Base-by-base conservation (phyloP, 352 stramenopile species). In the Pythium volutum region DNA sequence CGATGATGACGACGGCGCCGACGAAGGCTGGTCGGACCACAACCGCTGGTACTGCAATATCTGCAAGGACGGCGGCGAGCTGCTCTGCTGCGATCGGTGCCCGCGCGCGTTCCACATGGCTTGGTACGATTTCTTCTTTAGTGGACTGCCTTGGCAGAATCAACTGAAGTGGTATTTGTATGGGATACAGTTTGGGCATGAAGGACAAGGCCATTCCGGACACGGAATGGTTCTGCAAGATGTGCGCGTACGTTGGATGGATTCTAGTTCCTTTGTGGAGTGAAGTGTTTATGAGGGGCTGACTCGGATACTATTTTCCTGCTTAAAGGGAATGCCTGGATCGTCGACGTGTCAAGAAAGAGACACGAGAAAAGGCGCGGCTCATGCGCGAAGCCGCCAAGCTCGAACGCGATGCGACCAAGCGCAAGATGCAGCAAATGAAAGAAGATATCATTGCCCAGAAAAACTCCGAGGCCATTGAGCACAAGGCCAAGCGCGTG, bases 61-160 rank as follows among this genome's bases (percentile, higher is more conserved):
- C 33, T 95, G 86, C 75, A 95, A 95, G 52, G 87, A 93, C 34
- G 81, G 81, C 45, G 91, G 91, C 34, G 86, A 96, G 59, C 53
- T 98, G 46, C 69, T 97, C 26, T 97, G 85, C 57, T 98, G 95
- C 63, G 89, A 95, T 53, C 86, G 84, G 18, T 98, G 95, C 66
- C 93, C 93, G 15, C 68, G 93, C 54, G 82, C 91, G 18, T 98
- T 97, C 79, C 95, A 98, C 68, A 93, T 93, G 84, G 89, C 71
- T 61, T 95, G 86, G 55, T 62, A 31, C 41, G 54, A n/a, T n/a
- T n/a, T n/a, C n/a, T n/a, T n/a, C n/a, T n/a, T n/a, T n/a, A n/a
- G n/a, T n/a, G n/a, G n/a, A n/a, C n/a, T n/a, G n/a, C n/a, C n/a
- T 43, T 50, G 27, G 12, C 74, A 87, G 53, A 27, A 39, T 11